Conservation (phyloP, 2,329 filamentous ascomycete species). For the Pseudogymnoascus sp. region DNA sequence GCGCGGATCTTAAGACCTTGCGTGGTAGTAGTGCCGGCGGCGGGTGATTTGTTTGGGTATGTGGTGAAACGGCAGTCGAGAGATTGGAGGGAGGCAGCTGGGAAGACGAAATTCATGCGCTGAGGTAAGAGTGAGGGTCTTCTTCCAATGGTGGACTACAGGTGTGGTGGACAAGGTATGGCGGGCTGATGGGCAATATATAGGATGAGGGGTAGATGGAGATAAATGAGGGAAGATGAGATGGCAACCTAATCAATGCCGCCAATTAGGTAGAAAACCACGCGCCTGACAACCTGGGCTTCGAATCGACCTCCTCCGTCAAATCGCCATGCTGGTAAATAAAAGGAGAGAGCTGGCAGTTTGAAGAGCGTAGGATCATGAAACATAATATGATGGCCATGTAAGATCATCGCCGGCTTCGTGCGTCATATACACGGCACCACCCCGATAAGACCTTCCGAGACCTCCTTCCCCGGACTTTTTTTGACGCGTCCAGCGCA, state of each 20-base stretch:
- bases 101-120: constrained; percentile 2
- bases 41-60: neutral
- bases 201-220: neutral
- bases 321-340: neutral
- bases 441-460: neutral
- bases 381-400: neutral
- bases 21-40: neutral
- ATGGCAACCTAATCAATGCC: neutral
- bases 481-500: neutral
- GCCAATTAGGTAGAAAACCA: neutral
- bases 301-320: neutral
- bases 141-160: neutral
- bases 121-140: neutral
- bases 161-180: neutral
- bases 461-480: neutral
- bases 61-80: neutral
- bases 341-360: neutral
- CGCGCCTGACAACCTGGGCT: neutral
- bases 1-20: neutral
- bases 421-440: constrained; percentile 6
- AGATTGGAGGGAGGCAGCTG: neutral
- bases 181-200: neutral
- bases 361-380: neutral
- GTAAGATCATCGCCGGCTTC: neutral
- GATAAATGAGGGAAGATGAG: neutral